phyloP scores from a whole-genome alignment of 176 grass and related monocot species.

The Avena sativa region DNA sequence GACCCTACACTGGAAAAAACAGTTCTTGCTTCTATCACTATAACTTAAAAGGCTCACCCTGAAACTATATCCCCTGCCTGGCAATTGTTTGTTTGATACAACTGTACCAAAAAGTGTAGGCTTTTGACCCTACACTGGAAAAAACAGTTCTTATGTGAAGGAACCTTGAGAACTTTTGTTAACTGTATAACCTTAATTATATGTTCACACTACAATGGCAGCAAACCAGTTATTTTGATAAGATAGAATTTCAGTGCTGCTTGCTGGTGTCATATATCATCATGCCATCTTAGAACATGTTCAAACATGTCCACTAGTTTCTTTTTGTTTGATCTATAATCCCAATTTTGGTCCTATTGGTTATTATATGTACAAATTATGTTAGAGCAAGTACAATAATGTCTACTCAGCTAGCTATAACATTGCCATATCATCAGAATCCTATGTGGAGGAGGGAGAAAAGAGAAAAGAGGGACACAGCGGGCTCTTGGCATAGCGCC shows the following conservation, averaged over 20 bases:
- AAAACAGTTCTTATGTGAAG: background rate
- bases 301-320: background rate
- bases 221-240: background rate
- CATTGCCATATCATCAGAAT: too few species aligned
- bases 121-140: background rate
- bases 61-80: background rate
- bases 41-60: conserved; percentile 8
- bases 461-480: too few species aligned
- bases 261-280: background rate
- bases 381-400: background rate
- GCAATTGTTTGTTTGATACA: background rate
- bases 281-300: conserved; percentile 12
- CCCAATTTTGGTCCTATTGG: background rate
- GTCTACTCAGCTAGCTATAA: too few species aligned
- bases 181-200: background rate
- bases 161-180: background rate
- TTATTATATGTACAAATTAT: background rate
- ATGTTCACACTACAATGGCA: background rate
- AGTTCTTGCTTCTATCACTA: background rate
- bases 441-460: too few species aligned
- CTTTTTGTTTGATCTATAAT: background rate
- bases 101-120: background rate
- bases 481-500: too few species aligned
- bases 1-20: background rate
- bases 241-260: conserved; percentile 11